Evolutionary conservation across 2,329 filamentous ascomycete genomes (phyloP).

Genomic region (Stemphylium vesicarium): DNA sequence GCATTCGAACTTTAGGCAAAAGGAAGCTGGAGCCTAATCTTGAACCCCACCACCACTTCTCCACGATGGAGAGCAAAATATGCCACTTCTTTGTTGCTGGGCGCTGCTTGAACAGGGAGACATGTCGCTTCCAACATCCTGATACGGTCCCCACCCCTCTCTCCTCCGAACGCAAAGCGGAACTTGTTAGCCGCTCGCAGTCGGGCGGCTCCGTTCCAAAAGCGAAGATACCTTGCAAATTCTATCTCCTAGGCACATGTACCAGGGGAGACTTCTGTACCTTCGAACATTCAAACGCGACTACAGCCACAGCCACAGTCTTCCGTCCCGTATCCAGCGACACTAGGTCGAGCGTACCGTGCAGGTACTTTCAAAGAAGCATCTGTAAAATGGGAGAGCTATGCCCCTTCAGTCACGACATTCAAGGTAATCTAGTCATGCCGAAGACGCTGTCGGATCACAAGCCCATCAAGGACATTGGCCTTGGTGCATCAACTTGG

Average conservation of each 20-base stretch:
- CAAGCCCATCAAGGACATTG: not conserved
- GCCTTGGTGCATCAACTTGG: not conserved
- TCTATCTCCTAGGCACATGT: not conserved
- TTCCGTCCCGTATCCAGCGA: not conserved
- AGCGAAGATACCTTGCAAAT: conserved; percentile 1
- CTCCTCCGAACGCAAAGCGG: not conserved
- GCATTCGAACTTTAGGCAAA: not conserved
- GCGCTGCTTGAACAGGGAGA: not conserved
- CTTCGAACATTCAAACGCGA: not conserved
- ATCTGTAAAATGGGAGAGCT: not conserved
- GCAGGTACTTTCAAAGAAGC: not conserved
- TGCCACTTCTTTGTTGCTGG: conserved; percentile 3
- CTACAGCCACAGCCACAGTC: not conserved
- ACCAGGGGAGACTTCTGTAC: not conserved
- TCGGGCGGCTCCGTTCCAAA: not conserved
- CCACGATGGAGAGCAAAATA: not conserved
- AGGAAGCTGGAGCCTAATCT: not conserved
- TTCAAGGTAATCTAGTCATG: not conserved
- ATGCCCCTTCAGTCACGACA: not conserved
- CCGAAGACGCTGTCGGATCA: conserved; percentile 1
- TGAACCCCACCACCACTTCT: not conserved
- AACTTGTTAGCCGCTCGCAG: not conserved
- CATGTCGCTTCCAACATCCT: not conserved
- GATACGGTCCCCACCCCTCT: not conserved
- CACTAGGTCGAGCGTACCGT: not conserved